Base-by-base conservation (phyloP, 2,329 filamentous ascomycete species). In the Dryadomyces quercus-mongolicae region DNA sequence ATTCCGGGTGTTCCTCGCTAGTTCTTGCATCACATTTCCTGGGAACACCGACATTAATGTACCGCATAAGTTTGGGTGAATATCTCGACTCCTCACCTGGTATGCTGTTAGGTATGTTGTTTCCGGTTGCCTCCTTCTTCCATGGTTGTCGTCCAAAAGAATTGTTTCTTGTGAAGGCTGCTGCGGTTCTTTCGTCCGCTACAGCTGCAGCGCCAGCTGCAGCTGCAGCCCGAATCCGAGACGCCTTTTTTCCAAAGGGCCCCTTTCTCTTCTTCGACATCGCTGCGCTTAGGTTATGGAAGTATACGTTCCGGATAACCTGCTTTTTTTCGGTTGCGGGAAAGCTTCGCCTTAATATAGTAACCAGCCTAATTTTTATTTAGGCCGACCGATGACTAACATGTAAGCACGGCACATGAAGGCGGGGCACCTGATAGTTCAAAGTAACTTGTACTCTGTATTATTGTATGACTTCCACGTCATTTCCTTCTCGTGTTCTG, bases 1-100 rank as follows among this genome's bases (percentile, higher is more conserved):
- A 52, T 74, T 72, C 20, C 69, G 69, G 2, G 76, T 80, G 55
- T 76, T 71, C 53, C 71, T 68, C 55, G 75, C 76, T 62, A 78
- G 72, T 20, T 80, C 74, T 52, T 68, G 69, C 60, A 74, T 67
- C 6, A 68, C 68, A 53, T 71, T 69, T 34, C 63, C 70, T 71
- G 21, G 7, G 6, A 2, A 25, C 18, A 18, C 1, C 13, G 22
- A 13, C 15, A 13, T 34, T 38, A 52, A 43, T 25, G 31, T 18
- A 2, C 9, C 2, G 9, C 20, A 13, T 3, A 2, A 1, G 8
- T 3, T 15, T 34, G 4, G n/a, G 18, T 10, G 20, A 42, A 21
- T 12, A n/a, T 20, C 2, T 5, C 31, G 10, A 7, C 12, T 9
- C 16, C 47, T 49, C 6, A 49, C 47, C 47, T 20, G 22, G 34